Conservation (phyloP, 768 basidiomycete genomes). For the Hydnum rufescens region DNA sequence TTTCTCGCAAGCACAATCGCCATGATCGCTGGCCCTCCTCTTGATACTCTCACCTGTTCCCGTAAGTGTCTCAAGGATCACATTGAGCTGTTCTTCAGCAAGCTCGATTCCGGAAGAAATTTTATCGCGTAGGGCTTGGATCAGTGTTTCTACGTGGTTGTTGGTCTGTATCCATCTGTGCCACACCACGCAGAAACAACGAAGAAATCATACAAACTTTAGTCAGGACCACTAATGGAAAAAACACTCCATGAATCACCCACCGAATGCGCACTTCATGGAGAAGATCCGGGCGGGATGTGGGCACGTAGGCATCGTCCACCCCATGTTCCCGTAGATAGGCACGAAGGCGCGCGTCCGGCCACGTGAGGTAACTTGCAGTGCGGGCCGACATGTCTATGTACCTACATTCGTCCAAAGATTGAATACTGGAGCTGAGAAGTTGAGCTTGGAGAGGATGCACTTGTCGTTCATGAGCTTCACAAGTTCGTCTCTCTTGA, state of each 20-base stretch:
- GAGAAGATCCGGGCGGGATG: conserved; percentile 52
- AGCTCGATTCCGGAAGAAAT: conserved; percentile 47
- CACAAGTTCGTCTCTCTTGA: conserved; percentile 57
- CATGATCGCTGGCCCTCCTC: not conserved
- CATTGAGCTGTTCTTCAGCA: conserved; percentile 49
- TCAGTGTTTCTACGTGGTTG: conserved; percentile 34
- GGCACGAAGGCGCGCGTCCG: conserved; percentile 78
- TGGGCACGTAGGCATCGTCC: conserved; percentile 35
- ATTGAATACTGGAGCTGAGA: not conserved
- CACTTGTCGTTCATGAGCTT: conserved; percentile 53
- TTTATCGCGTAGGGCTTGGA: conserved; percentile 42
- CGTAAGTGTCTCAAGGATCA: not conserved
- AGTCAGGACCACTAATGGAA: not conserved
- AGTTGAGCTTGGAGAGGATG: not conserved
- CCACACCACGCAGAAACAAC: not conserved
- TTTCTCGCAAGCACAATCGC: not conserved
- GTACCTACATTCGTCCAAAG: conserved; percentile 24
- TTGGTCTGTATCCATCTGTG: conserved; percentile 13
- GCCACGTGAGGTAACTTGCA: conserved; percentile 68
- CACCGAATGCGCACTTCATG: conserved; percentile 21
- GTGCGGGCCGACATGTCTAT: conserved; percentile 30
- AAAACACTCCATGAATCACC: not conserved
- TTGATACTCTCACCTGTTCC: not conserved
- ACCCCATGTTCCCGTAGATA: conserved; percentile 66
- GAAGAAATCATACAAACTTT: conserved; percentile 25